These are phyloP conservation scores for Solanum habrochaites DNA, from an alignment of 257 asterid species.

Conservation along the genomic window DNA sequence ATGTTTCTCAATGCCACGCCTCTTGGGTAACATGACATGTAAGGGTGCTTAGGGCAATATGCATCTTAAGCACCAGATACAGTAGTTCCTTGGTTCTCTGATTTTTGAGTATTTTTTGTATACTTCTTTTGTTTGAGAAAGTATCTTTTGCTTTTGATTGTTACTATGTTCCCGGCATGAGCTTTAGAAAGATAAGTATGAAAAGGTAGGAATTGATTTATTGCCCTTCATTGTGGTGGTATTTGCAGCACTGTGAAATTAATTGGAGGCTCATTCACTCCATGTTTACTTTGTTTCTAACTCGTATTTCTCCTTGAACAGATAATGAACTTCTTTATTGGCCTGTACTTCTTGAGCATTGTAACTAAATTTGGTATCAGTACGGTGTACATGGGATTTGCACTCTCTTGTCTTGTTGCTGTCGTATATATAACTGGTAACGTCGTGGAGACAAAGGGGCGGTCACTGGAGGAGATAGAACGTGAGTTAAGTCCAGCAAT, in stretches of 20 bases:
- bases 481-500: slow-evolving; percentile 52
- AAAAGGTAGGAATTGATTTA: not conserved
- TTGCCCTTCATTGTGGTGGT: not conserved
- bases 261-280: not conserved
- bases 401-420: slow-evolving; percentile 57
- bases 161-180: not conserved
- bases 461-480: slow-evolving; percentile 86
- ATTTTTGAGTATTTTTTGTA: not conserved
- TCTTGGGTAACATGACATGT: not conserved
- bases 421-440: slow-evolving; percentile 67
- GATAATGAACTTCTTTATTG: slow-evolving; percentile 82
- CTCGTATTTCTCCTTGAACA: slow-evolving; percentile 11
- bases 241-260: not conserved
- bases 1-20: not conserved
- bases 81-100: not conserved
- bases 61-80: not conserved
- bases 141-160: not conserved
- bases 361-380: slow-evolving; percentile 82
- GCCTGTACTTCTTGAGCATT: slow-evolving; percentile 82
- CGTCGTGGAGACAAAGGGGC: slow-evolving; percentile 88
- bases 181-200: not conserved
- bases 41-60: not conserved
- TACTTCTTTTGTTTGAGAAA: not conserved
- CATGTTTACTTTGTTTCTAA: not conserved
- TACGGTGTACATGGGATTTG: slow-evolving; percentile 82